Conservation (phyloP, 163 green algal genomes). For the Coccomyxa subellipsoidea region DNA sequence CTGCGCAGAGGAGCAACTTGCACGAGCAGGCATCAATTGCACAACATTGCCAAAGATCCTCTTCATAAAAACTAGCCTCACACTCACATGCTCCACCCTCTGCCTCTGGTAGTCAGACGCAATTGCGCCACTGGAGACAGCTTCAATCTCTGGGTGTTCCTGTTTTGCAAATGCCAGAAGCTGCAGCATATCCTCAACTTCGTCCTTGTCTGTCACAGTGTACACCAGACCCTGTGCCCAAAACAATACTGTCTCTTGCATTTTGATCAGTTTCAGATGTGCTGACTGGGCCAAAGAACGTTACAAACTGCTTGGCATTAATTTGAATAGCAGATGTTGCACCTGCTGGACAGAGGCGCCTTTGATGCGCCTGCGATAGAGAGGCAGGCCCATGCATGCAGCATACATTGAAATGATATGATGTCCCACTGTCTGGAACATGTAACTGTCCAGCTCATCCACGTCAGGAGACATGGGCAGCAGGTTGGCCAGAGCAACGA, state of each 20-base stretch:
- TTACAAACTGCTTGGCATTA: neutral
- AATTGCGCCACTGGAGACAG: slow-evolving; percentile 86
- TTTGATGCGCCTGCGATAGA: slow-evolving; percentile 75
- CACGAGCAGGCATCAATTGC: too few relatives aligned
- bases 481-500: slow-evolving; percentile 91
- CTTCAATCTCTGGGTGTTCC: slow-evolving; percentile 50
- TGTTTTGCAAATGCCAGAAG: slow-evolving; percentile 76
- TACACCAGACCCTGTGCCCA: slow-evolving; percentile 64
- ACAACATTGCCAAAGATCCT: too few relatives aligned
- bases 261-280: too few relatives aligned
- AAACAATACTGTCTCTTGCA: too few relatives aligned
- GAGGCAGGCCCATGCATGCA: slow-evolving; percentile 77
- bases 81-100: slow-evolving; percentile 84
- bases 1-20: too few relatives aligned
- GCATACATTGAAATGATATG: slow-evolving; percentile 78
- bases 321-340: too few relatives aligned
- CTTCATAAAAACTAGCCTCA: too few relatives aligned
- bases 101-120: slow-evolving; percentile 96
- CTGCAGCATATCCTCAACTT: slow-evolving; percentile 90
- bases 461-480: slow-evolving; percentile 54
- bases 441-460: slow-evolving; percentile 93
- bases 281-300: neutral
- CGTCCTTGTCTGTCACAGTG: slow-evolving; percentile 71
- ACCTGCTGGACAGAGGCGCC: slow-evolving; percentile 54
- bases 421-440: slow-evolving; percentile 97